These are phyloP conservation scores for Ceratobasidium sp. DNA, from an alignment of 1,284 basidiomycete genomes.

Conservation along the genomic window DNA sequence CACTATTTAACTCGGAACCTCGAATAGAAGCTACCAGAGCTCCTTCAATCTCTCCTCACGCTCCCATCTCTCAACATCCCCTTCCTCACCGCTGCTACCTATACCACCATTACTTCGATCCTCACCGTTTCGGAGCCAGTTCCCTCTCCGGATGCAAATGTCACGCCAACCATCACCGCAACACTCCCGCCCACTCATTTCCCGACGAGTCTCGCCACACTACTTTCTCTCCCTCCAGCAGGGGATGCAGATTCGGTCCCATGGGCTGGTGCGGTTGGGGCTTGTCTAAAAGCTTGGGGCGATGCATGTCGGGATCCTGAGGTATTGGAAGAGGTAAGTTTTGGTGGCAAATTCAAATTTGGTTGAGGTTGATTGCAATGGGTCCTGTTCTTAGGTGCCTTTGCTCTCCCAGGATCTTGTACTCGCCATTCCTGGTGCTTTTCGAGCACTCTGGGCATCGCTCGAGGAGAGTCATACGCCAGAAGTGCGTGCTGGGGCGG, in stretches of 20 bases:
- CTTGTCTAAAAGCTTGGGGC: slow-evolving; percentile 31
- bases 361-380: background rate
- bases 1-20: slow-evolving; percentile 26
- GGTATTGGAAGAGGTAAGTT: slow-evolving; percentile 29
- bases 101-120: slow-evolving; percentile 82
- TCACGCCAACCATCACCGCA: slow-evolving; percentile 53
- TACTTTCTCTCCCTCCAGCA: slow-evolving; percentile 33
- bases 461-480: slow-evolving; percentile 24
- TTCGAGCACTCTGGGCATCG: slow-evolving; percentile 27
- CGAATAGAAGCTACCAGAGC: slow-evolving; percentile 72
- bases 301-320: slow-evolving; percentile 19
- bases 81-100: slow-evolving; percentile 86
- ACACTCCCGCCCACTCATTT: slow-evolving; percentile 50
- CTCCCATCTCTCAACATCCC: slow-evolving; percentile 86
- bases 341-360: background rate
- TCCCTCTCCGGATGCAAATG: slow-evolving; percentile 46
- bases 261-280: slow-evolving; percentile 36
- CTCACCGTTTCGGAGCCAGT: slow-evolving; percentile 63
- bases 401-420: slow-evolving; percentile 30
- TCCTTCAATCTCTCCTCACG: slow-evolving; percentile 77
- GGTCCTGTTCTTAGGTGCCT: background rate
- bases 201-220: slow-evolving; percentile 53
- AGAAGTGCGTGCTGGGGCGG: slow-evolving; percentile 29
- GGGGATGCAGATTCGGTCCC: slow-evolving; percentile 34
- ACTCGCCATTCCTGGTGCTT: slow-evolving; percentile 17